Percentiles rank a stretch among this genome's conserved stretches.
phyloP scores from a whole-genome alignment of 148 eudicot species.

The Polygonum maritimum region DNA sequence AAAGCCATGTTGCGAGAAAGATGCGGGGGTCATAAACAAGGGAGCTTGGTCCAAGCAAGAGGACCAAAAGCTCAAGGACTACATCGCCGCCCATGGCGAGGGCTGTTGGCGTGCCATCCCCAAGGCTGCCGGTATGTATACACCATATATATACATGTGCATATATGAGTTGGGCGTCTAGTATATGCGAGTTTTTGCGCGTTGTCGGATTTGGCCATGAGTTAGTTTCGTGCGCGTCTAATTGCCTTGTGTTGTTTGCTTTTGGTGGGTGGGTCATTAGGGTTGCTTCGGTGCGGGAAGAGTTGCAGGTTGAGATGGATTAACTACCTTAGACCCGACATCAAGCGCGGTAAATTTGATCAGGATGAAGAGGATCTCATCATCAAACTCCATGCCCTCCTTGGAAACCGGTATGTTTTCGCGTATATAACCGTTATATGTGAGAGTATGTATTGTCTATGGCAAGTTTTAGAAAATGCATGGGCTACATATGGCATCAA shows the following conservation, averaged over 20 bases:
- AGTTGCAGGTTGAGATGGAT: neutral
- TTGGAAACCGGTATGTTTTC: neutral
- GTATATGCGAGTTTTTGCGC: neutral
- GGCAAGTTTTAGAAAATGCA: no score
- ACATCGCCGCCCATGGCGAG: slow-evolving; percentile 26
- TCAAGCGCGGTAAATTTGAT: neutral
- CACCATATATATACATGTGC: no score
- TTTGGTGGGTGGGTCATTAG: neutral
- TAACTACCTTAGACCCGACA: slow-evolving; percentile 4
- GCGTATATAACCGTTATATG: neutral
- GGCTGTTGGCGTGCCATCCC: slow-evolving; percentile 34
- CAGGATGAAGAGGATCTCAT: slow-evolving; percentile 1
- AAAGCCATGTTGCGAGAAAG: slow-evolving; percentile 29
- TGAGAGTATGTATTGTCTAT: no score
- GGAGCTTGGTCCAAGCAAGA: slow-evolving; percentile 42
- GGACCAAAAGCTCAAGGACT: slow-evolving; percentile 28
- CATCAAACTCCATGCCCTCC: slow-evolving; percentile 6
- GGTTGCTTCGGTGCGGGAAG: slow-evolving; percentile 8
- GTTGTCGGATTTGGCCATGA: neutral
- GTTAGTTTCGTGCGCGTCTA: neutral
- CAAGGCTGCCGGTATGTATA: slow-evolving; percentile 24
- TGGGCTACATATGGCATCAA: no score
- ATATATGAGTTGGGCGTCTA: no score
- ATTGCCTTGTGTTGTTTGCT: neutral
- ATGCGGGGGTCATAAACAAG: slow-evolving; percentile 18